Conservation (phyloP, 2,329 filamentous ascomycete species). For the Cladosporium sphaerospermum region DNA sequence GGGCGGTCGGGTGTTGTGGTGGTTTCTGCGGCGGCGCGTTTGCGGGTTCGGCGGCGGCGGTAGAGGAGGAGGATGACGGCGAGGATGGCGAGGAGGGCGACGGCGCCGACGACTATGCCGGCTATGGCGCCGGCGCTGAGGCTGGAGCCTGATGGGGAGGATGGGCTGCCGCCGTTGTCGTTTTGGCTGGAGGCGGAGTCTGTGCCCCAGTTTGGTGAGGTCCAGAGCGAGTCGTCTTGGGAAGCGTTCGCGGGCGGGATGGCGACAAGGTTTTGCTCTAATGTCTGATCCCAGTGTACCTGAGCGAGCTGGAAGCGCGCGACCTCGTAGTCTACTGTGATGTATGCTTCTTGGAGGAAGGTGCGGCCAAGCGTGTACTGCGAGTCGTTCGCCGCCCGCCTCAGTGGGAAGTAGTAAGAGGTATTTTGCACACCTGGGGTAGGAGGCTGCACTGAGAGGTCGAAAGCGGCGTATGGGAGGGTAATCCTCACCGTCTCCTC, state of each 20-base stretch:
- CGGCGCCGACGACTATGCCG: slow-evolving; percentile 39
- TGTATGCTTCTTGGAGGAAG: slow-evolving; percentile 62
- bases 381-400: slow-evolving; percentile 47
- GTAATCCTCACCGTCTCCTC: slow-evolving; percentile 38
- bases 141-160: neutral
- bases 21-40: slow-evolving; percentile 3
- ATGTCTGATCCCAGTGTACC: slow-evolving; percentile 22
- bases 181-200: neutral
- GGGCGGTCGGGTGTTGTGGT: neutral
- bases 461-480: slow-evolving; percentile 46
- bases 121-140: slow-evolving; percentile 36
- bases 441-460: slow-evolving; percentile 39
- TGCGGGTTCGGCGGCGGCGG: slow-evolving; percentile 16
- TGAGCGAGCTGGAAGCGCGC: slow-evolving; percentile 42
- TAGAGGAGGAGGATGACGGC: slow-evolving; percentile 30
- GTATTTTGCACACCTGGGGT: slow-evolving; percentile 54
- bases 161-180: neutral
- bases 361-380: slow-evolving; percentile 59
- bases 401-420: slow-evolving; percentile 61
- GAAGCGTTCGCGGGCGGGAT: slow-evolving; percentile 18
- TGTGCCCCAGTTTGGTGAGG: slow-evolving; percentile 2
- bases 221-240: slow-evolving; percentile 5
- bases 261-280: slow-evolving; percentile 22
- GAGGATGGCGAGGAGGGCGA: slow-evolving; percentile 29
- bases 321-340: slow-evolving; percentile 45